These are phyloP conservation scores for Plasmodium coatneyi DNA, from an alignment of 169 alveolate genomes.

Conservation along the genomic window DNA sequence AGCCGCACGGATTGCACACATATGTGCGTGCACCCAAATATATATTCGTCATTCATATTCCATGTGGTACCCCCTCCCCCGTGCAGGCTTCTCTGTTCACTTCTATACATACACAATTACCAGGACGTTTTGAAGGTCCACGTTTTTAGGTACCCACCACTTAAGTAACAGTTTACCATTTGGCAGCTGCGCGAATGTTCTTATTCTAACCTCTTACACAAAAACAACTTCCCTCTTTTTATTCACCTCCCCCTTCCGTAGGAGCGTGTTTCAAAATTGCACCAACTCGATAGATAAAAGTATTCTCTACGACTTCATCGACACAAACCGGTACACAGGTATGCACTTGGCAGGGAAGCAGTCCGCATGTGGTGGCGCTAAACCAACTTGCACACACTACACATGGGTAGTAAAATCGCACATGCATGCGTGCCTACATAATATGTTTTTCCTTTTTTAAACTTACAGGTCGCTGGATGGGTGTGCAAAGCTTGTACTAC, in stretches of 20 bases:
- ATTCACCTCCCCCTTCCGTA: neutral
- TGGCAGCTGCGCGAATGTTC: neutral
- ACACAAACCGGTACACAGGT: slow-evolving; percentile 66
- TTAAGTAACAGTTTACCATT: neutral
- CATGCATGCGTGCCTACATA: neutral
- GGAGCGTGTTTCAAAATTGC: slow-evolving; percentile 72
- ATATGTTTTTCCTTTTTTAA: neutral
- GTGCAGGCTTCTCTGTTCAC: slow-evolving; percentile 36
- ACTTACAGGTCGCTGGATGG: slow-evolving; percentile 57
- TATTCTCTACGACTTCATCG: slow-evolving; percentile 60
- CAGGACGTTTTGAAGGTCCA: slow-evolving; percentile 64
- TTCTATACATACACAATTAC: slow-evolving; percentile 36
- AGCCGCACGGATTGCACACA: neutral
- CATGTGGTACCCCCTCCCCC: neutral
- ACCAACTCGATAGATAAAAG: slow-evolving; percentile 66
- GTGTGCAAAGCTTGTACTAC: slow-evolving; percentile 71
- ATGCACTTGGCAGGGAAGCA: neutral
- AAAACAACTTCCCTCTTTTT: neutral
- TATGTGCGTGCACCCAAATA: neutral
- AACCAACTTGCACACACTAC: neutral
- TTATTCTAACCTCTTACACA: neutral
- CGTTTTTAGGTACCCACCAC: slow-evolving; percentile 33
- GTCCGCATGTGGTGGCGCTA: neutral
- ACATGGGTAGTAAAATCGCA: neutral
- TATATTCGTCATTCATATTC: neutral